These are phyloP conservation scores for Boletus tylopilopsis DNA, from an alignment of 768 basidiomycete genomes.

Conservation along the genomic window DNA sequence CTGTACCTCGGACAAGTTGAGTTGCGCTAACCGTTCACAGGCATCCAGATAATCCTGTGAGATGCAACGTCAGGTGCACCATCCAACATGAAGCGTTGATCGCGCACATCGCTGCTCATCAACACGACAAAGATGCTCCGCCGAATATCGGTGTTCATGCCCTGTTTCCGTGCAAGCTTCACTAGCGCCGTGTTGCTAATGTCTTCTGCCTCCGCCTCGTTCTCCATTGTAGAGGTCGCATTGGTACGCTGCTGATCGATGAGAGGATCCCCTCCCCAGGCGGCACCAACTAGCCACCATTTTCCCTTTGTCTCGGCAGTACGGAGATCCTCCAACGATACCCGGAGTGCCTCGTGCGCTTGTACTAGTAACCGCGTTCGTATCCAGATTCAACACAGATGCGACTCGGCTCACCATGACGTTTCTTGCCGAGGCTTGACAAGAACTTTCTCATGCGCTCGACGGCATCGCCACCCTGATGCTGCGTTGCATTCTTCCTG, in stretches of 20 bases:
- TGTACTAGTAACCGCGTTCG: conserved; percentile 51
- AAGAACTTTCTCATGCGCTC: conserved; percentile 90
- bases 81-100: not conserved
- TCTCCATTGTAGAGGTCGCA: conserved; percentile 16
- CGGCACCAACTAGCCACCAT: conserved; percentile 99
- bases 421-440: conserved; percentile 67
- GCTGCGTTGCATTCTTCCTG: conserved; percentile 60
- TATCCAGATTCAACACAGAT: not conserved
- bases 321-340: conserved; percentile 81
- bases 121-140: conserved; percentile 88
- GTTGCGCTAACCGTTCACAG: conserved; percentile 80
- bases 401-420: conserved; percentile 47
- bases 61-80: not conserved
- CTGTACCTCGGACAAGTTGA: conserved; percentile 83
- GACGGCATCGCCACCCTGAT: conserved; percentile 71
- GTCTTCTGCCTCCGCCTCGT: conserved; percentile 29
- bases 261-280: conserved; percentile 91
- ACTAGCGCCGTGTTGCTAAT: conserved; percentile 44
- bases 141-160: conserved; percentile 98
- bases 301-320: conserved; percentile 84
- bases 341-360: conserved; percentile 80
- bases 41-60: conserved; percentile 93
- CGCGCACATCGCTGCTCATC: conserved; percentile 89
- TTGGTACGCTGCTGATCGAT: conserved; percentile 64
- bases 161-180: conserved; percentile 87